Percentiles rank a stretch among this genome's conserved stretches.
phyloP scores from a whole-genome alignment of 2,329 filamentous ascomycete species.

The Sporothrix pseudoabietina region DNA sequence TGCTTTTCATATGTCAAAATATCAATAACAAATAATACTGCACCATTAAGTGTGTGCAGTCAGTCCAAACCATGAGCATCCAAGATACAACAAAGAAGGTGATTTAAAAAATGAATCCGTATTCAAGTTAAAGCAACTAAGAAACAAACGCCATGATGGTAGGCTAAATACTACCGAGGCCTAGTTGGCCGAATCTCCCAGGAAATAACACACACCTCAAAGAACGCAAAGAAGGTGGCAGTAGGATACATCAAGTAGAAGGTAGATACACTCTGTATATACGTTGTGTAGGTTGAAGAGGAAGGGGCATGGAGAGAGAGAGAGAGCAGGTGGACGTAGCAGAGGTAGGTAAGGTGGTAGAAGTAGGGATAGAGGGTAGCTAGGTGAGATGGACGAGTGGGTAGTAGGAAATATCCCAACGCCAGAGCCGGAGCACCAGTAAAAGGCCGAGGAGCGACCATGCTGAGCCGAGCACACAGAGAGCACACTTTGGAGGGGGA shows the following conservation, averaged over 20 bases:
- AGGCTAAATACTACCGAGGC: neutral
- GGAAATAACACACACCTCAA: conserved; percentile 10
- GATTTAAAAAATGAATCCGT: neutral
- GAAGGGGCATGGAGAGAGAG: neutral
- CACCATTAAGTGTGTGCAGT: neutral
- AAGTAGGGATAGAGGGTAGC: neutral
- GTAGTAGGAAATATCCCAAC: neutral
- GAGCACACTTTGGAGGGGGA: neutral
- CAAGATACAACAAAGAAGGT: neutral
- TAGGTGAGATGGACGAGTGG: neutral
- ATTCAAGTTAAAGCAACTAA: neutral
- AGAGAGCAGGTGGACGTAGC: neutral
- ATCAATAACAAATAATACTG: neutral
- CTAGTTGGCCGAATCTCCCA: neutral
- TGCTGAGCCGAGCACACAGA: neutral
- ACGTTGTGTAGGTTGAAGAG: neutral
- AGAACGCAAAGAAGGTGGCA: neutral
- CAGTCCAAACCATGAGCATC: neutral
- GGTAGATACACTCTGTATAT: neutral
- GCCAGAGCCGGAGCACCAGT: too few species aligned
- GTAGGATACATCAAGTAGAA: neutral
- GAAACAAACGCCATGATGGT: neutral
- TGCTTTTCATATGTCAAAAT: neutral
- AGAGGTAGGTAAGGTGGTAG: neutral
- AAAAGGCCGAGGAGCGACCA: neutral